phyloP scores from a whole-genome alignment of 805 yeast genomes.

The Yarrowia sp. region DNA sequence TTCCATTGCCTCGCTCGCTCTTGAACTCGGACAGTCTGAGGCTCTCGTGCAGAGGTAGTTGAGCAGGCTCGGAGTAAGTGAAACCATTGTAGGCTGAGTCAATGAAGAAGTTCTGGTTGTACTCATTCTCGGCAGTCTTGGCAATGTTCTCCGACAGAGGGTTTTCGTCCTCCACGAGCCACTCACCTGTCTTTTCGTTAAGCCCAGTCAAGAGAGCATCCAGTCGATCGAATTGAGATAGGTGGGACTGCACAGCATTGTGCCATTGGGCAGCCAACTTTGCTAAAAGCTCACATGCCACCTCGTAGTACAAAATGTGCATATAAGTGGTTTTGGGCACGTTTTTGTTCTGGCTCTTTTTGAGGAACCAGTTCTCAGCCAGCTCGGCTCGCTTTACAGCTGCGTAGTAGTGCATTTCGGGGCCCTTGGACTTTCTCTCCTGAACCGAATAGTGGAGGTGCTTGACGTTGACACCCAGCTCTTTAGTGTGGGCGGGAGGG shows the following conservation, averaged over 20 bases:
- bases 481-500: neutral
- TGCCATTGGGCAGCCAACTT: conserved; percentile 1
- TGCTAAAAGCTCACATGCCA: conserved; percentile 6
- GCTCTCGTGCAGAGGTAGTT: neutral
- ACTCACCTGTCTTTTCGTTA: neutral
- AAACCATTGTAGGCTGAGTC: conserved; percentile 11
- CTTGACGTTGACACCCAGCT: neutral
- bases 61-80: neutral
- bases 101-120: conserved; percentile 18
- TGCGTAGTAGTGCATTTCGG: neutral
- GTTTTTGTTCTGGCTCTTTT: neutral
- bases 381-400: conserved; percentile 8
- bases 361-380: conserved; percentile 17
- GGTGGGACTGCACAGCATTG: neutral
- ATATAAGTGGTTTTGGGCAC: neutral
- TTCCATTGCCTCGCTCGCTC: conserved; percentile 2
- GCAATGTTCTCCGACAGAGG: conserved; percentile 7
- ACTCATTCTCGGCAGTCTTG: conserved; percentile 10
- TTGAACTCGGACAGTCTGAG: conserved; percentile 2
- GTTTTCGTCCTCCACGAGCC: neutral
- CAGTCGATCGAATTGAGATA: neutral
- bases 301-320: neutral
- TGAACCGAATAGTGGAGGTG: neutral
- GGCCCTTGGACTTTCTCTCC: neutral
- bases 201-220: neutral